A percentile compares a stretch with the other conserved stretches of the same genome.
Conservation (phyloP, 2,329 filamentous ascomycete genomes). For the Apiospora marii region DNA sequence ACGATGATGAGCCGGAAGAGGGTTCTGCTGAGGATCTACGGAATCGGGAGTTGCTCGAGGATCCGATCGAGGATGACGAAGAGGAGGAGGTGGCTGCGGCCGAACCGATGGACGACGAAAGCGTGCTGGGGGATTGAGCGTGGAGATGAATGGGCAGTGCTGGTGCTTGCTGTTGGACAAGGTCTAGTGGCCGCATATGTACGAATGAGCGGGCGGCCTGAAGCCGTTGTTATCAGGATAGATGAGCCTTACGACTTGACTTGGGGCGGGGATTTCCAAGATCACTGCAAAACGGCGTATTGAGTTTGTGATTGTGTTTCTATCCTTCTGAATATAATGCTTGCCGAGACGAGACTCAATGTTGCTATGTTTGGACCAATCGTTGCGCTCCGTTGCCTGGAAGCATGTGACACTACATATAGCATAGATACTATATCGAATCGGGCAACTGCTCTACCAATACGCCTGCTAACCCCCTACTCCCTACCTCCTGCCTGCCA, state of each 20-base stretch:
- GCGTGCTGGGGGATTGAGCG: constrained; percentile 30
- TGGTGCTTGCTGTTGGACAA: neutral
- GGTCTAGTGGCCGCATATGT: neutral
- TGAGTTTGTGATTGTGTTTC: constrained; percentile 11
- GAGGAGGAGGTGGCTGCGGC: constrained; percentile 42
- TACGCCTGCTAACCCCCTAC: too few species aligned
- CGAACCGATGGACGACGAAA: constrained; percentile 42
- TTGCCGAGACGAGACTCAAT: constrained; percentile 7
- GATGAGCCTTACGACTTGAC: constrained; percentile 21
- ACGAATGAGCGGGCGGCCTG: constrained; percentile 13
- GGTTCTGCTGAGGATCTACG: constrained; percentile 66
- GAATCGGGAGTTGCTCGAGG: constrained; percentile 61
- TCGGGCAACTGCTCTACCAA: neutral
- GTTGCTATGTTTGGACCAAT: neutral
- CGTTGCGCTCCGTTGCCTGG: neutral
- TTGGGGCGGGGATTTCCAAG: constrained; percentile 13
- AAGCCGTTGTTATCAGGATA: constrained; percentile 17
- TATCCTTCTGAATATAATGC: constrained; percentile 23
- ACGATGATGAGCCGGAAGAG: constrained; percentile 62
- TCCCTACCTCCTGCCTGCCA: neutral
- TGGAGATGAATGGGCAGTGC: neutral
- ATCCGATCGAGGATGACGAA: constrained; percentile 52
- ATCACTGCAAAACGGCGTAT: constrained; percentile 18
- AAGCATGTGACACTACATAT: neutral
- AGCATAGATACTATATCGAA: neutral